Base-by-base conservation (phyloP, 352 stramenopile genomes). In the Pythium aquatile region DNA sequence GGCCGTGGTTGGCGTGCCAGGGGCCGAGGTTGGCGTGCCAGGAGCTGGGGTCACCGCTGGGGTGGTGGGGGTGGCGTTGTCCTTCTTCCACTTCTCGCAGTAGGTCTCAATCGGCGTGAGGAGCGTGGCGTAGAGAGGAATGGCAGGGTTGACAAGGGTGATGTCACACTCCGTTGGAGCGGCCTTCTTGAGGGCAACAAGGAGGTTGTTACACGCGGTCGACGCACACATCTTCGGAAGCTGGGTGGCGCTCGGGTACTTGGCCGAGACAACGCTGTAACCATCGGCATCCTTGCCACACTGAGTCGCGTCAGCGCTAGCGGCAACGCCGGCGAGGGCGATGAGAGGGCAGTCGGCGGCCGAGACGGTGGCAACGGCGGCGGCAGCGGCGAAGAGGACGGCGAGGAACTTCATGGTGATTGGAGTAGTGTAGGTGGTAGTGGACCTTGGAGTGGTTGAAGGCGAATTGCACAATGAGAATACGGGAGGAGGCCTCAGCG, bases 401-500 rank as follows among this genome's bases (percentile, higher is more conserved):
- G n/a, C n/a, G n/a, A n/a, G n/a, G n/a, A n/a, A n/a, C n/a, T 61
- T 61, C 55, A 61, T 61, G 16, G 26, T 59, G 39, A 6, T 52
- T 53, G 28, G 35, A 35, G 16, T 44, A 20, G 28, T 57, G 51
- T 40, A 10, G 13, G 51, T 28, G 11, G 51, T 24, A 29, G 30
- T 24, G 55, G 39, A 42, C 29, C 29, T 28, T 37, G 40, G 30
- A 44, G 55, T 52, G 55, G 40, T 62, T 47, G 37, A 52, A 30
- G 30, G 55, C 55, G 33, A 62, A 62, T 62, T 62, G 40, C 39
- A 62, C 40, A 62, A 54, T 62, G 55, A 62, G 26, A 26, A 40
- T 44, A 1, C 17, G 24, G 37, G 29, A n/a, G 32, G 30, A n/a
- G 20, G 7, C 24, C 48, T 55, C 48, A 61, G 48, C 29, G 20